Evolutionary conservation across 164 flowering plant species (phyloP).

Genomic region (Vitis rupestris): DNA sequence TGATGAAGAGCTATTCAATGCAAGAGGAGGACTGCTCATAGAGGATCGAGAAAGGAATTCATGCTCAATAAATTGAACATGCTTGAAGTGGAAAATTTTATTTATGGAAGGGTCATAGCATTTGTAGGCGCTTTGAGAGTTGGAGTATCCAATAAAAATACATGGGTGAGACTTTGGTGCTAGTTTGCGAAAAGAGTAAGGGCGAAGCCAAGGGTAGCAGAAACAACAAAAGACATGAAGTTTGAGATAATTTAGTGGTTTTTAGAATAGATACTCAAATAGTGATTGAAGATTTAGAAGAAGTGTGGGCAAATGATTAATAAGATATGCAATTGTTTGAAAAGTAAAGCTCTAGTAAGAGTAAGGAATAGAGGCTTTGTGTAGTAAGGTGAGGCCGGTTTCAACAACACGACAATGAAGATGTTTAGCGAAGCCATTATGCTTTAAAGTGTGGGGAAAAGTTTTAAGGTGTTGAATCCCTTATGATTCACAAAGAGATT

Average conservation of each 20-base stretch:
- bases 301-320: not conserved
- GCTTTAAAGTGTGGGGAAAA: too few species aligned
- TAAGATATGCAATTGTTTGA: not conserved
- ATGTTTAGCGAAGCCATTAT: too few species aligned
- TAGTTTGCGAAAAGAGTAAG: not conserved
- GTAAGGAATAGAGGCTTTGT: too few species aligned
- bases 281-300: too few species aligned
- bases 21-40: not conserved
- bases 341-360: not conserved
- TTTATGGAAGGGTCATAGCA: not conserved
- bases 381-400: too few species aligned
- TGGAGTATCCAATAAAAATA: not conserved
- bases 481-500: too few species aligned
- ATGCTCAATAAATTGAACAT: not conserved
- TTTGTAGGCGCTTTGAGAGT: not conserved
- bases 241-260: too few species aligned
- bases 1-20: not conserved
- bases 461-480: too few species aligned
- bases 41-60: not conserved
- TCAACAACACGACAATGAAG: too few species aligned
- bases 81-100: not conserved
- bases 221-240: too few species aligned
- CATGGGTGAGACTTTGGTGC: not conserved
- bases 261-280: too few species aligned
- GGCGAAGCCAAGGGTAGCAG: not conserved